phyloP scores from a whole-genome alignment of 805 yeast species.

The Wickerhamomyces subpelliculosus region DNA sequence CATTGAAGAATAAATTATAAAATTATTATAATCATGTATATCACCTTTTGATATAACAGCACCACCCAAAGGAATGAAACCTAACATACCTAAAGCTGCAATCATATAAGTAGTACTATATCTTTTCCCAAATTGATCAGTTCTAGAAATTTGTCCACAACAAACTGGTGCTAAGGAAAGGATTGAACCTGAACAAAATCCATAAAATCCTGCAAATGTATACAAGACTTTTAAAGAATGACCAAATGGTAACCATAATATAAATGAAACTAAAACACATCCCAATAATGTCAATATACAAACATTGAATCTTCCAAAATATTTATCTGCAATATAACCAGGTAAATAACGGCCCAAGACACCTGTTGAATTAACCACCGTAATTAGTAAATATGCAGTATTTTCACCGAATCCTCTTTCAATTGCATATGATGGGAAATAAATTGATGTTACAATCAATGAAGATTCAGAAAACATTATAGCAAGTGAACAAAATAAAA shows the following conservation, averaged over 20 bases:
- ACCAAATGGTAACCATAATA: constrained; percentile 35
- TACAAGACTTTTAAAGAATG: constrained; percentile 25
- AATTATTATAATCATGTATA: constrained; percentile 29
- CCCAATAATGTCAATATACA: constrained; percentile 28
- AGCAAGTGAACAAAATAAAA: constrained; percentile 33
- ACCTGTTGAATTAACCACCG: constrained; percentile 39
- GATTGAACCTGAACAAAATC: constrained; percentile 45
- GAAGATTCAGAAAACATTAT: constrained; percentile 29
- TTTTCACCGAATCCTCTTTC: constrained; percentile 37
- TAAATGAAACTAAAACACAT: constrained; percentile 27
- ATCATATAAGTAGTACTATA: constrained; percentile 48
- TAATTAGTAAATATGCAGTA: constrained; percentile 39
- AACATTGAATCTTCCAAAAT: constrained; percentile 45
- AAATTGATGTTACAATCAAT: constrained; percentile 36
- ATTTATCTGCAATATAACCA: constrained; percentile 35
- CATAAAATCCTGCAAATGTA: constrained; percentile 39
- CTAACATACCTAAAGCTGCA: constrained; percentile 41
- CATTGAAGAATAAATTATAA: constrained; percentile 34
- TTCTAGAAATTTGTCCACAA: constrained; percentile 48
- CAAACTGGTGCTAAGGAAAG: constrained; percentile 50
- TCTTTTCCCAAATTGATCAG: constrained; percentile 42
- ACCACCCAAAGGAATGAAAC: constrained; percentile 41
- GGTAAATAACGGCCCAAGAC: constrained; percentile 37
- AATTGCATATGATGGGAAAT: constrained; percentile 44
- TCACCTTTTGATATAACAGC: constrained; percentile 29